Base-by-base conservation (phyloP, 352 stramenopile genomes). In the Globisporangium paddicum region DNA sequence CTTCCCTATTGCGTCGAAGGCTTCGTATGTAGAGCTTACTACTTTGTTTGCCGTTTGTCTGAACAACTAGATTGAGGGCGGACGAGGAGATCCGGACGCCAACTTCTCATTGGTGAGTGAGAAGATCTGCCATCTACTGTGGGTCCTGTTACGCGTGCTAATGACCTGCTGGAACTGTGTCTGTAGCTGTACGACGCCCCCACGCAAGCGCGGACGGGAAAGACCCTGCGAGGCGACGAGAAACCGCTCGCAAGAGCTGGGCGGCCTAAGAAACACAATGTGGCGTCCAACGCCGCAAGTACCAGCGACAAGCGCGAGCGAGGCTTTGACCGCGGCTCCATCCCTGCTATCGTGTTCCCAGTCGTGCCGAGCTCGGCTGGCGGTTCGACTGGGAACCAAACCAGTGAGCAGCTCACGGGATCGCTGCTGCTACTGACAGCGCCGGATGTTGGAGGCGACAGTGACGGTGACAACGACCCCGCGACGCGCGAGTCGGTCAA, bases 41-140 rank as follows among this genome's bases (percentile, higher is more conserved):
- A n/a, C n/a, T n/a, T n/a, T n/a, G n/a, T n/a, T n/a, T n/a, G n/a
- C n/a, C n/a, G n/a, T n/a, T n/a, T n/a, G n/a, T n/a, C n/a, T n/a
- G n/a, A n/a, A n/a, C n/a, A n/a, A n/a, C n/a, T 49, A 93, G 83
- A 79, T 89, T 19, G 81, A 92, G 50, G 77, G 75, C 5, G 84
- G 74, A 8, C 67, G 80, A 25, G 77, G 70, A 10, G 75, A 92
- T 52, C 84, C 84, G 3, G 79, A 93, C 38, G 64, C 71, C 18
- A 84, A 83, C 44, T 92, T 86, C 52, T 68, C 69, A 11, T 56
- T 80, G 69, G 79, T 89, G 73, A 9, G 69, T 35, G n/a, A n/a
- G n/a, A n/a, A n/a, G n/a, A n/a, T n/a, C n/a, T n/a, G n/a, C n/a
- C n/a, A n/a, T n/a, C n/a, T n/a, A n/a, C n/a, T n/a, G n/a, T n/a